These are phyloP conservation scores for Flaveria bidentis DNA, from an alignment of 129 eudicot genomes.

Conservation along the genomic window DNA sequence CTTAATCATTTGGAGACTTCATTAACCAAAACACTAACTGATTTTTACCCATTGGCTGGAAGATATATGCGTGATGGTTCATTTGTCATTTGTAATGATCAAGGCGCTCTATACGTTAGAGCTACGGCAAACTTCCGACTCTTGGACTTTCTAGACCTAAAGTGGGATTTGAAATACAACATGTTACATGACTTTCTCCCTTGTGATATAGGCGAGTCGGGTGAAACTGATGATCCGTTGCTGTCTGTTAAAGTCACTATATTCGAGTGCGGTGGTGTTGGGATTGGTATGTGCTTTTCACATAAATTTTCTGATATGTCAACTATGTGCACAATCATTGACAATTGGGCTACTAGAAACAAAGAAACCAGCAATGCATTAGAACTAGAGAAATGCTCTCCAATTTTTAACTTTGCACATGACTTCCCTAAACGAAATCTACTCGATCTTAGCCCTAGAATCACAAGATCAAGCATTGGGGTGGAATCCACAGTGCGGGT, in stretches of 20 bases:
- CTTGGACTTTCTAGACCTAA: constrained; percentile 11
- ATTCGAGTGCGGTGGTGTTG: constrained; percentile 29
- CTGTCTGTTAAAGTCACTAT: constrained; percentile 23
- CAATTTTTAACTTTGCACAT: not conserved
- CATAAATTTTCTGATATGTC: constrained; percentile 25
- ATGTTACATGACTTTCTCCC: constrained; percentile 21
- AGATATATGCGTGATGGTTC: constrained; percentile 14
- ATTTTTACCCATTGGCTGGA: constrained; percentile 43
- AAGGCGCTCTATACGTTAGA: constrained; percentile 12
- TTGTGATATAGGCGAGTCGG: constrained; percentile 27
- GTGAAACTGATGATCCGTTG: constrained; percentile 29
- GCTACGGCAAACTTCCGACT: constrained; percentile 13
- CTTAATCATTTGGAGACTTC: constrained; percentile 12
- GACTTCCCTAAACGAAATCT: constrained; percentile 18
- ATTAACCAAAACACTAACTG: not conserved
- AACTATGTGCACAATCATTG: constrained; percentile 16
- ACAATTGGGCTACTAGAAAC: constrained; percentile 27
- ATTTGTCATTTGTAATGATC: constrained; percentile 28
- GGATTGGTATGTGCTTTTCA: constrained; percentile 22
- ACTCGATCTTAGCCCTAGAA: not conserved
- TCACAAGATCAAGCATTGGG: constrained; percentile 16
- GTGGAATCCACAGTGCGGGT: not conserved
- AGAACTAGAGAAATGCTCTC: not conserved
- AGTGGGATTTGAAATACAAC: not conserved
- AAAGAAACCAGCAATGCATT: not conserved